Evolutionary conservation across 495 filamentous ascomycete species (phyloP).

Genomic region (Hamigera avellanea): DNA sequence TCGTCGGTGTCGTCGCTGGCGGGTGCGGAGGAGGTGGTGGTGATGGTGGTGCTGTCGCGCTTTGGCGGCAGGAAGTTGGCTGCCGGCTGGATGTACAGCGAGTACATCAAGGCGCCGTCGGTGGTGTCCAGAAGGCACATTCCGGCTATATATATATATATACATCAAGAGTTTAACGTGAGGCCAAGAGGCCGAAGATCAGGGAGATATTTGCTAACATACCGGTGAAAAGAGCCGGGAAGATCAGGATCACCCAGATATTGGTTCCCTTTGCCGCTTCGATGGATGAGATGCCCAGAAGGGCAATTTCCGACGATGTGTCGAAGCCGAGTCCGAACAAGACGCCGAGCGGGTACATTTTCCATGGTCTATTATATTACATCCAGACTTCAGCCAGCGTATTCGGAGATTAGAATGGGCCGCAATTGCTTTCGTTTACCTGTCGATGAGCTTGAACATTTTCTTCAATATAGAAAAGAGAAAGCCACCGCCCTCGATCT

Average conservation of each 20-base stretch:
- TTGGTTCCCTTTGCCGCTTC: slow-evolving; percentile 75
- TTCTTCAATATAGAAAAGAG: slow-evolving; percentile 59
- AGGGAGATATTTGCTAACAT: slow-evolving; percentile 6
- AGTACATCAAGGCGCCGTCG: slow-evolving; percentile 92
- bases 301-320: slow-evolving; percentile 86
- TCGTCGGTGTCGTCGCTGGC: slow-evolving; percentile 11
- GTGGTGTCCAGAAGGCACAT: slow-evolving; percentile 88
- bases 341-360: slow-evolving; percentile 87
- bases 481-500: slow-evolving; percentile 67
- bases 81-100: slow-evolving; percentile 63
- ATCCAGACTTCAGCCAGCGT: too few species aligned
- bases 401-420: too few species aligned
- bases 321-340: slow-evolving; percentile 94
- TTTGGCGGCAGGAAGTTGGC: slow-evolving; percentile 33
- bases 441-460: slow-evolving; percentile 74
- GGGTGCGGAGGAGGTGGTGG: slow-evolving; percentile 5
- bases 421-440: too few species aligned
- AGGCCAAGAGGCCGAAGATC: too few species aligned
- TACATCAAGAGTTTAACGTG: too few species aligned
- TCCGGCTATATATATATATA: slow-evolving; percentile 52
- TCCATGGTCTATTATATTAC: slow-evolving; percentile 58
- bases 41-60: slow-evolving; percentile 6
- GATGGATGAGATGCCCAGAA: slow-evolving; percentile 81
- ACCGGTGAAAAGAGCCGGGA: slow-evolving; percentile 85
- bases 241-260: slow-evolving; percentile 91